These are phyloP conservation scores for Pseudocercospora vitis DNA, from an alignment of 2,329 filamentous ascomycete species.

Conservation along the genomic window DNA sequence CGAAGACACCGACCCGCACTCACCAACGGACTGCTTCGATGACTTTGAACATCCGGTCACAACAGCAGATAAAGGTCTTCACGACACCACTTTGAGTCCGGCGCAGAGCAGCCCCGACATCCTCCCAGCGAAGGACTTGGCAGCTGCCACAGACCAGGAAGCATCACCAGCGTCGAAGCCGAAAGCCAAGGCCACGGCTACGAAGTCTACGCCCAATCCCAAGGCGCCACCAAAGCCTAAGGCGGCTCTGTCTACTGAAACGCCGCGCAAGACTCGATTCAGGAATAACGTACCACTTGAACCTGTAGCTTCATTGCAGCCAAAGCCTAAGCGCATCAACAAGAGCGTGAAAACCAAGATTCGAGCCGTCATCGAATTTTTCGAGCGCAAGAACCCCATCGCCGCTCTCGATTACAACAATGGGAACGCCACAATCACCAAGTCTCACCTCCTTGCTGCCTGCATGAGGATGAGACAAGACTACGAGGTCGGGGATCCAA, in stretches of 20 bases:
- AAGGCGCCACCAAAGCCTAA: not conserved
- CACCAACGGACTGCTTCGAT: not conserved
- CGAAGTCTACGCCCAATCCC: not conserved
- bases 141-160: not conserved
- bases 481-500: not conserved
- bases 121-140: not conserved
- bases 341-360: not conserved
- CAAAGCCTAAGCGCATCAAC: not conserved
- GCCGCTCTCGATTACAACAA: no score
- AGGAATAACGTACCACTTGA: not conserved
- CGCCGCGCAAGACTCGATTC: not conserved
- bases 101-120: not conserved
- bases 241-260: not conserved
- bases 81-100: not conserved
- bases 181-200: not conserved
- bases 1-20: not conserved
- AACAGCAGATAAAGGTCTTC: not conserved
- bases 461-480: not conserved
- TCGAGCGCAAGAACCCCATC: not conserved
- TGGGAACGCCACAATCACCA: not conserved
- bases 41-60: not conserved
- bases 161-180: not conserved
- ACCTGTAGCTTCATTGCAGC: not conserved
- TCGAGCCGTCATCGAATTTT: not conserved
- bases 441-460: not conserved